A percentile compares a stretch with the other conserved stretches of the same genome.
These are phyloP conservation scores for Perkinsus marinus DNA, from an alignment of 169 alveolate species.

Conservation along the genomic window DNA sequence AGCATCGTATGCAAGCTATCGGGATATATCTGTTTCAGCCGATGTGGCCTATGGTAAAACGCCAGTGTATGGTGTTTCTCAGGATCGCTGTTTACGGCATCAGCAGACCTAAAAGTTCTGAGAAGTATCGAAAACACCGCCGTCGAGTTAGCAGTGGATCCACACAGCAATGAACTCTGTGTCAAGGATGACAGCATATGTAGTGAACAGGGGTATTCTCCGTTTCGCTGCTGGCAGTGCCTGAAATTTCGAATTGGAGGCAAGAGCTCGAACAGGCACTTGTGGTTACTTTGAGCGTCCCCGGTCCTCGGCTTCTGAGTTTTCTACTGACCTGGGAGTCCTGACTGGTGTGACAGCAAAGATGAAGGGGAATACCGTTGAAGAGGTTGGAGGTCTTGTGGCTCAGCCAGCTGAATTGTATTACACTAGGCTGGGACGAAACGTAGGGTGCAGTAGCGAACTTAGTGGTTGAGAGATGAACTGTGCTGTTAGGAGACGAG, in stretches of 20 bases:
- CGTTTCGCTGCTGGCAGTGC: too few relatives aligned
- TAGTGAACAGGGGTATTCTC: too few relatives aligned
- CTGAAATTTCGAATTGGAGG: too few relatives aligned
- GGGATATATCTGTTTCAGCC: too few relatives aligned
- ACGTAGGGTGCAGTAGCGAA: not conserved
- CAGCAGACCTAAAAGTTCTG: not conserved
- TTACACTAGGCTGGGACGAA: not conserved
- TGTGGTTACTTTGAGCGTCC: not conserved
- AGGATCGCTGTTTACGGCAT: not conserved
- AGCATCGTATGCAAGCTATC: too few relatives aligned
- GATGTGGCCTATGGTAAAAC: too few relatives aligned
- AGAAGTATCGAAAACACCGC: not conserved
- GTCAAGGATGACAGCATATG: not conserved
- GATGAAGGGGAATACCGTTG: not conserved
- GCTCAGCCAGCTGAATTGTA: not conserved
- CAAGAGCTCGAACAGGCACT: not conserved
- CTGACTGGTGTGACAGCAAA: not conserved
- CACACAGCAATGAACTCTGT: not conserved
- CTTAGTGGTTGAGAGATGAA: not conserved
- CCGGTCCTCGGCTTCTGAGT: not conserved
- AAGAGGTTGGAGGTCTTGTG: not conserved
- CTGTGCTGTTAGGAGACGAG: not conserved
- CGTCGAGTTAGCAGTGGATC: not conserved
- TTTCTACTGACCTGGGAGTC: not conserved
- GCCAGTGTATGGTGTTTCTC: not conserved